phyloP scores from a whole-genome alignment of 768 basidiomycete genomes.

The Suillus plorans region DNA sequence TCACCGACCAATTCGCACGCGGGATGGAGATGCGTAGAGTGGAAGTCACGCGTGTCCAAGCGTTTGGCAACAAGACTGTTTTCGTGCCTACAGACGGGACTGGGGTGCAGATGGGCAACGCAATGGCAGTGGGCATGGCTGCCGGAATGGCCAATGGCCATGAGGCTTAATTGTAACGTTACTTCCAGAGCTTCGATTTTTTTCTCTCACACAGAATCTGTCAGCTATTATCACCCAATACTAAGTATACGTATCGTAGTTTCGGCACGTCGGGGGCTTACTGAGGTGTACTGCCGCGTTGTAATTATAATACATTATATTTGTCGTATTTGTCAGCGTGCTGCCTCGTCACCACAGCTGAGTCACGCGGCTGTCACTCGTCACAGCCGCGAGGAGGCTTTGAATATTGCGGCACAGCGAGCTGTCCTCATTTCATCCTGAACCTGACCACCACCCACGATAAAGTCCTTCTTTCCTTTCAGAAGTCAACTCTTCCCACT shows the following conservation, averaged over 20 bases:
- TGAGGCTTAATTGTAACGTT: constrained; percentile 9
- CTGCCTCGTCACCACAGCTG: background rate
- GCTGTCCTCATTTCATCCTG: constrained; percentile 19
- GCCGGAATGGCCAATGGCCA: constrained; percentile 53
- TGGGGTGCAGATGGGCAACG: constrained; percentile 56
- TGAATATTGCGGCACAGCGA: constrained; percentile 22
- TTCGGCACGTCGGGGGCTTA: background rate
- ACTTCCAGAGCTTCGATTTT: background rate
- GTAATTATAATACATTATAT: background rate
- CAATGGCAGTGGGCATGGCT: constrained; percentile 71
- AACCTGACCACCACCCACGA: constrained; percentile 26
- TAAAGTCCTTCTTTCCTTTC: constrained; percentile 11
- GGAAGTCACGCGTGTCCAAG: constrained; percentile 60
- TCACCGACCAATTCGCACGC: constrained; percentile 64
- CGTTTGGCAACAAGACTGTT: constrained; percentile 67
- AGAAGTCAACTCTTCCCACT: constrained; percentile 7
- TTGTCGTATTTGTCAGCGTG: background rate
- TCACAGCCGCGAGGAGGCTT: constrained; percentile 34
- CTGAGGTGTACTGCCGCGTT: background rate
- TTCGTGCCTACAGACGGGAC: constrained; percentile 68
- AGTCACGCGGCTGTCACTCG: constrained; percentile 32
- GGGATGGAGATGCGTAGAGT: constrained; percentile 74
- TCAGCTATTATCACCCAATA: background rate
- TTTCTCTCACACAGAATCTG: background rate
- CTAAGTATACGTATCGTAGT: background rate